Evolutionary conservation across 352 stramenopile species (phyloP).

Genomic region (Phytophthora pinifolia): DNA sequence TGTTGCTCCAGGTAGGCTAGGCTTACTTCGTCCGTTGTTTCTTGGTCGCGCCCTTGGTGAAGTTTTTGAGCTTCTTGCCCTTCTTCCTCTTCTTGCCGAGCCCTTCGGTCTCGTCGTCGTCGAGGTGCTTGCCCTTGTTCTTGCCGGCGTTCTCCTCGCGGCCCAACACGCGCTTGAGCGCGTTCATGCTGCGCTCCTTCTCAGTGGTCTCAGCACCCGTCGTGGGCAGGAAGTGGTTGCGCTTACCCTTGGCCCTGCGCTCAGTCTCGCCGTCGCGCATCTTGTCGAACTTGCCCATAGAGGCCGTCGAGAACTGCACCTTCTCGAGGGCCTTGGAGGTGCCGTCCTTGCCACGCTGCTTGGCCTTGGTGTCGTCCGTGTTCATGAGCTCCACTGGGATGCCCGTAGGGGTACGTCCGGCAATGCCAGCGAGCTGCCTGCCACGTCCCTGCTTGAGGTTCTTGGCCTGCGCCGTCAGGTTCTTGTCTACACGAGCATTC

Average conservation of each 20-base stretch:
- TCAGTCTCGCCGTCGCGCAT: constrained; percentile 92
- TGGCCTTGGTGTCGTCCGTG: constrained; percentile 65
- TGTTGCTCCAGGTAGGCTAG: not conserved
- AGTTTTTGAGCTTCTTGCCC: constrained; percentile 64
- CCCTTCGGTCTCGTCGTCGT: constrained; percentile 59
- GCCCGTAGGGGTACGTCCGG: constrained; percentile 60
- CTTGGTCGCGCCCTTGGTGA: constrained; percentile 73
- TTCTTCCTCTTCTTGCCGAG: constrained; percentile 63
- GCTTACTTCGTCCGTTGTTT: constrained; percentile 61
- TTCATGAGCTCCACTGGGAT: constrained; percentile 92
- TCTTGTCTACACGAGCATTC: constrained; percentile 91
- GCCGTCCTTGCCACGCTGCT: constrained; percentile 89
- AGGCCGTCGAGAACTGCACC: constrained; percentile 93
- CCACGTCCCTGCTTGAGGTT: constrained; percentile 74
- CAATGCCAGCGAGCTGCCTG: constrained; percentile 48
- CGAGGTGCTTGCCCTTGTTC: constrained; percentile 54
- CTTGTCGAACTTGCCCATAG: constrained; percentile 95
- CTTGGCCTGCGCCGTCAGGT: constrained; percentile 82
- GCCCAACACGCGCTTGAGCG: constrained; percentile 70
- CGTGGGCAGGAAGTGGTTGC: constrained; percentile 79
- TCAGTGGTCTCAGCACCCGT: constrained; percentile 71
- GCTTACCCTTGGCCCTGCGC: constrained; percentile 84
- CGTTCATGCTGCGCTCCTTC: constrained; percentile 83
- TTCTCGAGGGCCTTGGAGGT: constrained; percentile 88
- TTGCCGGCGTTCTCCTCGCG: constrained; percentile 82